These are phyloP conservation scores for Pyrus bretschneideri DNA, from an alignment of 306 rosid genomes.

Conservation along the genomic window DNA sequence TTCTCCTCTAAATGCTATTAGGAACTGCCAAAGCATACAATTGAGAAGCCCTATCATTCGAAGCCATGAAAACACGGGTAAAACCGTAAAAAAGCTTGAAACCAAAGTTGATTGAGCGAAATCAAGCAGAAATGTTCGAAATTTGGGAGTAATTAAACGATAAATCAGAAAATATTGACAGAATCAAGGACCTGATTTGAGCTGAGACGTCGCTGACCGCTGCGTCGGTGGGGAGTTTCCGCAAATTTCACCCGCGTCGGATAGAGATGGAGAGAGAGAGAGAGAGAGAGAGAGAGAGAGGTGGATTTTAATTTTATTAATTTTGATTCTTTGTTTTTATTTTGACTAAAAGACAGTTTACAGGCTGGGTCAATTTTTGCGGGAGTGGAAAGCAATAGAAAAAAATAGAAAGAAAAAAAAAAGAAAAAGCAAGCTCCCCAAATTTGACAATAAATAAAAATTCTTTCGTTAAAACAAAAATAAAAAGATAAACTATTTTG, in stretches of 20 bases:
- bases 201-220: slow-evolving; percentile 35
- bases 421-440: not conserved
- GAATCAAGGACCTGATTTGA: slow-evolving; percentile 61
- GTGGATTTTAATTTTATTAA: not conserved
- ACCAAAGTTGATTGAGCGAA: not conserved
- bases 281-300: not conserved
- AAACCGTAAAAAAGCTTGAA: not conserved
- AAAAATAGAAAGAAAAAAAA: not conserved
- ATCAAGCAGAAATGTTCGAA: not conserved
- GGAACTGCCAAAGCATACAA: not conserved
- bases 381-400: not conserved
- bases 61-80: not conserved
- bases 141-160: not conserved
- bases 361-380: slow-evolving; percentile 18
- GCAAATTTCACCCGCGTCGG: slow-evolving; percentile 34
- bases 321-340: not conserved
- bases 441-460: not conserved
- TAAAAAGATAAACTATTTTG: too few species aligned
- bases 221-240: slow-evolving; percentile 42
- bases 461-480: not conserved
- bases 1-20: not conserved
- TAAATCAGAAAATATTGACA: not conserved
- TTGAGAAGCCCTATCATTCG: not conserved
- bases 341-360: not conserved
- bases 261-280: not conserved